Evolutionary conservation across 2,329 filamentous ascomycete genomes (phyloP), one percentile per base, ranked within the genome.

Genomic region (Fusarium austroafricanum): DNA sequence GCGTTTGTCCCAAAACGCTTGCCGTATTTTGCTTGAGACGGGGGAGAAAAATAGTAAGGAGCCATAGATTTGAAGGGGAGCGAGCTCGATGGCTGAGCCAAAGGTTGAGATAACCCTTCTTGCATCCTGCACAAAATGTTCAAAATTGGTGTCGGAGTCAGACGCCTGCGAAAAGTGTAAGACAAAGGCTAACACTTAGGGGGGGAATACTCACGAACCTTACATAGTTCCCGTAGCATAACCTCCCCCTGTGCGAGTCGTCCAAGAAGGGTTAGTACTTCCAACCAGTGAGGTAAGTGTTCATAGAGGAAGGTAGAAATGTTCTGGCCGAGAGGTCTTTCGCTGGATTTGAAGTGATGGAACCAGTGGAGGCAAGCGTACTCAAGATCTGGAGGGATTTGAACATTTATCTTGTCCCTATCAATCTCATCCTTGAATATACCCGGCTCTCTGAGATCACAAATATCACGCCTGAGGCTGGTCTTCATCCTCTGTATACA

Each of bases 231-330:
- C 12, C 11, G 10, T 4, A 49, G 15, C 9, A 21, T 33, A 26
- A 10, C 3, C 2, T 18, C 1, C 5, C 31, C 33, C 5, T 21
- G 7, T 6, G 35, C 9, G 3, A 29, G 5, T 2, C 10, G 11
- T 14, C 14, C 3, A 3, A 51, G 26, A 31, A 51, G 18, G 9
- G 23, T 21, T 5, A 21, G 17, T 1, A 18, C 37, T n/a, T 51
- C 35, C 8, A 51, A 14, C 37, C 26, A 51, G 10, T 51, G 47
- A 2, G 40, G 47, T 3, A 40, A 21, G 3, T 51, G 37, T 1
- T 31, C 0, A 2, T 6, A 12, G 2, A 51, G 14, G 8, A 51
- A 51, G 12, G 12, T 3, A 10, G 9, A 29, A 7, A 39, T 21
- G 10, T 9, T 6, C n/a, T 11, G 10, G 2, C 28, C 17, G 1